Percentiles rank a stretch among this genome's conserved stretches.
Conservation (phyloP, 2,329 filamentous ascomycete genomes). For the Verticillium nonalfalfae region DNA sequence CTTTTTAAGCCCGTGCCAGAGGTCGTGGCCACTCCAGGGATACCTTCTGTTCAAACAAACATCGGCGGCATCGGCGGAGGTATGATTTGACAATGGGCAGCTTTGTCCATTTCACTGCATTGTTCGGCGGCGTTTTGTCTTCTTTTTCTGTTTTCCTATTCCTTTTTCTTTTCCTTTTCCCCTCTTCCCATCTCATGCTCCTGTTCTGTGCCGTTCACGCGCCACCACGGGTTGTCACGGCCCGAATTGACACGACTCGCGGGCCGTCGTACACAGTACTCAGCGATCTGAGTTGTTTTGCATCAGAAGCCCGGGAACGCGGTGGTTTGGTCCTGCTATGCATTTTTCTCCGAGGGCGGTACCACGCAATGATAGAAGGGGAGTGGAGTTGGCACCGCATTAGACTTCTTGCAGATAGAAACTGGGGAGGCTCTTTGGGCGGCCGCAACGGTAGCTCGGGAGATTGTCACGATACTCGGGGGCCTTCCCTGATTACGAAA, state of each 20-base stretch:
- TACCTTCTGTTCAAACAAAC: slow-evolving; percentile 34
- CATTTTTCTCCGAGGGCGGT: slow-evolving; percentile 13
- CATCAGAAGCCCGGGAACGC: slow-evolving; percentile 13
- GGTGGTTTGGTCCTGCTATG: slow-evolving; percentile 13
- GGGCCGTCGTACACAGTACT: neutral
- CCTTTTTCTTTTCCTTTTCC: slow-evolving; percentile 1
- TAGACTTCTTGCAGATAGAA: slow-evolving; percentile 22
- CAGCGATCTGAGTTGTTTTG: neutral
- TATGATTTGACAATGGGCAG: slow-evolving; percentile 22
- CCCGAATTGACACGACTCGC: slow-evolving; percentile 3
- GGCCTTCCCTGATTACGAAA: slow-evolving; percentile 12
- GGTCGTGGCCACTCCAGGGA: slow-evolving; percentile 34
- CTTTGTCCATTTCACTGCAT: slow-evolving; percentile 18
- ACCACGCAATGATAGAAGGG: slow-evolving; percentile 16
- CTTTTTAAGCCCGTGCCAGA: slow-evolving; percentile 57
- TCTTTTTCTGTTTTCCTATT: slow-evolving; percentile 2
- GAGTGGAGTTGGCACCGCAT: slow-evolving; percentile 22
- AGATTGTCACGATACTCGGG: slow-evolving; percentile 14
- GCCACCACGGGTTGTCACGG: neutral
- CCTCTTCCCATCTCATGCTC: slow-evolving; percentile 5
- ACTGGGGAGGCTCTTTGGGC: slow-evolving; percentile 11
- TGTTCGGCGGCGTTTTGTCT: slow-evolving; percentile 13
- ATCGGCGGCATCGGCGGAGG: slow-evolving; percentile 21
- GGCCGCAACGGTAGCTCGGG: slow-evolving; percentile 8
- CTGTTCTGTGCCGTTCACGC: slow-evolving; percentile 6